Percentiles rank a stretch among this genome's conserved stretches.
Evolutionary conservation across 129 eudicot genomes (phyloP).

Genomic region (Helianthus tuberosus): DNA sequence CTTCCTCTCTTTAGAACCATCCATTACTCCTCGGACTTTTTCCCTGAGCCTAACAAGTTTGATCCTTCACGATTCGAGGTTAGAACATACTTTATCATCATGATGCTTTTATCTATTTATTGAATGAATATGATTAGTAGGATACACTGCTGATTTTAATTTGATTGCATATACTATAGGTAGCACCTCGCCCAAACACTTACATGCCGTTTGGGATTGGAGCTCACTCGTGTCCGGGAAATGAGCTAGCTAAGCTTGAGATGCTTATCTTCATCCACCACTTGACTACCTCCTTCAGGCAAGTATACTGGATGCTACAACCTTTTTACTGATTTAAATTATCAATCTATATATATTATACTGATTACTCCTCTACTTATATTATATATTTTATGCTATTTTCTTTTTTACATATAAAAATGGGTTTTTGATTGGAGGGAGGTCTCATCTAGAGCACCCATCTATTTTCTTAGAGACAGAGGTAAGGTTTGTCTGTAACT

Average conservation of each 20-base stretch:
- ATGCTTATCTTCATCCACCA: conserved; percentile 79
- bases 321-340: not conserved
- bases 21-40: conserved; percentile 66
- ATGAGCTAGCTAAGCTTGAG: conserved; percentile 84
- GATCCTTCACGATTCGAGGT: conserved; percentile 97
- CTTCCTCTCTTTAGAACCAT: conserved; percentile 87
- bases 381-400: no score
- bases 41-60: conserved; percentile 74
- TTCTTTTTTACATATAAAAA: no score
- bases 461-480: no score
- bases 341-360: no score
- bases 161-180: conserved; percentile 38
- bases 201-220: conserved; percentile 91
- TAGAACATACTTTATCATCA: not conserved
- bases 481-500: no score
- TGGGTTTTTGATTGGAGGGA: no score
- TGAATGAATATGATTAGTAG: not conserved
- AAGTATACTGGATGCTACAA: not conserved
- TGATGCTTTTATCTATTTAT: not conserved
- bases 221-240: conserved; percentile 87
- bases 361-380: no score
- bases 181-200: conserved; percentile 66
- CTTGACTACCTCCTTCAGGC: conserved; percentile 69
- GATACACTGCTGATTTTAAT: not conserved
- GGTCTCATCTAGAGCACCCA: no score